Evolutionary conservation across 2,329 filamentous ascomycete genomes (phyloP).

Genomic region (Stagonosporopsis rhizophila): DNA sequence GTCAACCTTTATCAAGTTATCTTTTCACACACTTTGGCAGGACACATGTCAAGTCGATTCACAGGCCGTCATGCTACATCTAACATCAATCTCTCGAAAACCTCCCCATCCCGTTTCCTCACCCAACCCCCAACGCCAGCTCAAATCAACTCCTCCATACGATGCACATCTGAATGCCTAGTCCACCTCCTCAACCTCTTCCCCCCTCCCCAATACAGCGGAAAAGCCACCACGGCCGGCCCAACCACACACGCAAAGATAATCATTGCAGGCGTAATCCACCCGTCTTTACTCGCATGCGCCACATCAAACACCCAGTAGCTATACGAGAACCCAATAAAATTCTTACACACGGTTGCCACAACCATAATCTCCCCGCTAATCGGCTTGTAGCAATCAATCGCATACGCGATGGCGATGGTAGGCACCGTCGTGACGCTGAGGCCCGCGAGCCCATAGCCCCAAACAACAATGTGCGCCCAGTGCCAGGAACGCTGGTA

Average conservation of each 20-base stretch:
- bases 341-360: conserved; percentile 55
- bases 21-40: not conserved
- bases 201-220: conserved; percentile 52
- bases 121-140: not conserved
- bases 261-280: conserved; percentile 53
- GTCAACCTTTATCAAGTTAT: not conserved
- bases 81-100: not conserved
- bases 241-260: conserved; percentile 52
- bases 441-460: conserved; percentile 55
- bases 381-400: conserved; percentile 57
- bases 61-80: not conserved
- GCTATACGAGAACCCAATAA: conserved; percentile 53
- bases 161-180: conserved; percentile 38
- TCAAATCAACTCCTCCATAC: conserved; percentile 42
- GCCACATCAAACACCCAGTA: conserved; percentile 53
- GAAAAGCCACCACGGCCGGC: conserved; percentile 50
- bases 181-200: conserved; percentile 52
- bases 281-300: conserved; percentile 46
- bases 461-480: conserved; percentile 58
- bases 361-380: conserved; percentile 57
- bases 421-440: conserved; percentile 53
- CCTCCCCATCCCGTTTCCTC: not conserved
- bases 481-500: conserved; percentile 59
- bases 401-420: conserved; percentile 54
- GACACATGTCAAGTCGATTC: not conserved